Evolutionary conservation across 257 asterid species (phyloP).

Genomic region (Nicotiana tomentosiformis): DNA sequence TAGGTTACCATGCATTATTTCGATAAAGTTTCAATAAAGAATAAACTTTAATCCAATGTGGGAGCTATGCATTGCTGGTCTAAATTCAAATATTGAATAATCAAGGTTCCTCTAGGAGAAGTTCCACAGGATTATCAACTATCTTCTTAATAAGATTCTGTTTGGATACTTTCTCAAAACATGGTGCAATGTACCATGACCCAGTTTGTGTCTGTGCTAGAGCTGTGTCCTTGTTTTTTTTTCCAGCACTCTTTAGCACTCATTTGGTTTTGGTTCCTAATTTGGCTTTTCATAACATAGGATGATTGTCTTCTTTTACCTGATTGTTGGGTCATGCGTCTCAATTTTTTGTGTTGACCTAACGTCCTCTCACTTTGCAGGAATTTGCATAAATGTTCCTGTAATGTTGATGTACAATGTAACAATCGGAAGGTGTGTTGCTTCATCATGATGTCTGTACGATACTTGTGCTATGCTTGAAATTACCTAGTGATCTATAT

Average conservation of each 20-base stretch:
- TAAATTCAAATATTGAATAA: neutral
- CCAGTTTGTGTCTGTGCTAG: neutral
- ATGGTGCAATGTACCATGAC: neutral
- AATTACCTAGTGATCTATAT: neutral
- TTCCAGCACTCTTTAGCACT: neutral
- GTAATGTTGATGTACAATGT: neutral
- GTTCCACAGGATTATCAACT: neutral
- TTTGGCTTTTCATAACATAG: neutral
- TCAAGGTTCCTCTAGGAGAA: neutral
- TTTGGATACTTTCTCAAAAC: neutral
- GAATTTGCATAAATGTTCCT: neutral
- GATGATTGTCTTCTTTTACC: neutral
- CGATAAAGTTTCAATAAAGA: neutral
- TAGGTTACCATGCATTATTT: neutral
- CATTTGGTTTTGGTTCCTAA: neutral
- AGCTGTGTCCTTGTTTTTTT: neutral
- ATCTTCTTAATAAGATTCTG: neutral
- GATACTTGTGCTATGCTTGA: neutral
- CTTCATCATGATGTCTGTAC: constrained; percentile 1
- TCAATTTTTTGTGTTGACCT: neutral
- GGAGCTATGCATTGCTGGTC: neutral
- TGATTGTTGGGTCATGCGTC: no score
- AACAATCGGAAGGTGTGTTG: constrained; percentile 2
- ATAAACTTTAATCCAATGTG: neutral
- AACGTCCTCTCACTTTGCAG: neutral